Conservation (phyloP, 2,329 filamentous ascomycete species). For the Graphium sp. region DNA sequence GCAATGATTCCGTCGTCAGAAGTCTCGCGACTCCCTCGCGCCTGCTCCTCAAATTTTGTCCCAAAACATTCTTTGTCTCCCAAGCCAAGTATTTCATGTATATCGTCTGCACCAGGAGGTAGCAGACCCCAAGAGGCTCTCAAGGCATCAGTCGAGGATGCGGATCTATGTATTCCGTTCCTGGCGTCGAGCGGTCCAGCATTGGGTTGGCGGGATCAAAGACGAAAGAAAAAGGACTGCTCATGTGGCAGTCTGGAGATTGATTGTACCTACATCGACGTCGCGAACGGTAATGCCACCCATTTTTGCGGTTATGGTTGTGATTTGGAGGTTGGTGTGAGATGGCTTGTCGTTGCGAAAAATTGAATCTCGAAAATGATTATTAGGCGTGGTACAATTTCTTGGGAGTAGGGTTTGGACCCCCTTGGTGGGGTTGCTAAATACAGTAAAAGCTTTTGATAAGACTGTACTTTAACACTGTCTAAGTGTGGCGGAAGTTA, state of each 20-base stretch:
- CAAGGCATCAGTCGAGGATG: slow-evolving; percentile 2
- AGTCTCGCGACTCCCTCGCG: slow-evolving; percentile 57
- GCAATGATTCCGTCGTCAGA: slow-evolving; percentile 60
- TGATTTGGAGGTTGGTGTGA: slow-evolving; percentile 11
- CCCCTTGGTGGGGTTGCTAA: slow-evolving; percentile 3
- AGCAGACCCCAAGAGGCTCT: slow-evolving; percentile 1
- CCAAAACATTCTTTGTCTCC: slow-evolving; percentile 8
- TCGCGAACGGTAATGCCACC: slow-evolving; percentile 71
- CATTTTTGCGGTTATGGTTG: slow-evolving; percentile 50
- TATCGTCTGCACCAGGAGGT: slow-evolving; percentile 2
- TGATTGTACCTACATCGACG: slow-evolving; percentile 53
- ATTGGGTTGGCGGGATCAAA: background rate
- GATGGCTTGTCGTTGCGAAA: slow-evolving; percentile 11
- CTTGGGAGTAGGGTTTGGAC: slow-evolving; percentile 4
- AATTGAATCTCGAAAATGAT: slow-evolving; percentile 2
- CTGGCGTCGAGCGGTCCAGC: background rate
- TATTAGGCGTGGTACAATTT: slow-evolving; percentile 4
- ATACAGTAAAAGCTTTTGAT: slow-evolving; percentile 1
- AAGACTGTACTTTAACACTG: slow-evolving; percentile 1
- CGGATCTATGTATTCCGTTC: slow-evolving; percentile 2
- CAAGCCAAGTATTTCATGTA: slow-evolving; percentile 2
- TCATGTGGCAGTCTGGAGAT: slow-evolving; percentile 5
- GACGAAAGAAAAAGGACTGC: slow-evolving; percentile 3
- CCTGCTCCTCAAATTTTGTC: slow-evolving; percentile 35
- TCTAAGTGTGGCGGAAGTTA: no score